Conservation (phyloP, 2,329 filamentous ascomycete genomes). For the Penicillium paneum region DNA sequence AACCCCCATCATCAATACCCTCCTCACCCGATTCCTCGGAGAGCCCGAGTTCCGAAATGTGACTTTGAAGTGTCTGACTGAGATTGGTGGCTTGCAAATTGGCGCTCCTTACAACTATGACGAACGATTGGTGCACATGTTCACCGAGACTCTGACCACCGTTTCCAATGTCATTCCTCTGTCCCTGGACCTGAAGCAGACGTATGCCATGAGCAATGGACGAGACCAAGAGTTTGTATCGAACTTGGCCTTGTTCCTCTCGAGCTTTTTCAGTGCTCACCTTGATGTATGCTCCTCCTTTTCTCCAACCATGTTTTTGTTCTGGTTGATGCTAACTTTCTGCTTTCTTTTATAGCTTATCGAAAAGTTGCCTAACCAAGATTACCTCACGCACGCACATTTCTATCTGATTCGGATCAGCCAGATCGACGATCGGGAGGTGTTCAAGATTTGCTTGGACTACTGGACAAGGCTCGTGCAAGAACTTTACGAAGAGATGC, state of each 20-base stretch:
- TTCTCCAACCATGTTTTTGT: not conserved
- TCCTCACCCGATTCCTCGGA: conserved; percentile 88
- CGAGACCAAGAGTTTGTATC: conserved; percentile 97
- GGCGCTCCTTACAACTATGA: conserved; percentile 75
- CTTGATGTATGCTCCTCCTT: conserved; percentile 60
- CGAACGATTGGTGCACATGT: conserved; percentile 96
- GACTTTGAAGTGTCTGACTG: conserved; percentile 92
- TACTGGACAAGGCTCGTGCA: conserved; percentile 99
- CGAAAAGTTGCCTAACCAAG: conserved; percentile 90
- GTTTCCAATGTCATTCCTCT: conserved; percentile 93
- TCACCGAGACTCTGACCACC: conserved; percentile 89
- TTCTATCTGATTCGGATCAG: conserved; percentile 98
- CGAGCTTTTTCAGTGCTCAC: conserved; percentile 95
- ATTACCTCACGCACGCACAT: conserved; percentile 92
- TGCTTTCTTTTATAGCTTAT: conserved; percentile 60
- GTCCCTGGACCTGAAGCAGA: conserved; percentile 82
- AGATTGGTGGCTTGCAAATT: conserved; percentile 91
- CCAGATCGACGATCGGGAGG: conserved; percentile 96
- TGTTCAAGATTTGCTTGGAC: conserved; percentile 98
- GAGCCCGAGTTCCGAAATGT: conserved; percentile 95
- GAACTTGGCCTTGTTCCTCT: conserved; percentile 91
- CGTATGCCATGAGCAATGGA: conserved; percentile 86
- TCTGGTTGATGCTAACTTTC: conserved; percentile 11
- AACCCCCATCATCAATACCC: conserved; percentile 89
- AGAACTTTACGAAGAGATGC: conserved; percentile 98